Base-by-base conservation (phyloP, 2,329 filamentous ascomycete genomes). In the Diplodia corticola region DNA sequence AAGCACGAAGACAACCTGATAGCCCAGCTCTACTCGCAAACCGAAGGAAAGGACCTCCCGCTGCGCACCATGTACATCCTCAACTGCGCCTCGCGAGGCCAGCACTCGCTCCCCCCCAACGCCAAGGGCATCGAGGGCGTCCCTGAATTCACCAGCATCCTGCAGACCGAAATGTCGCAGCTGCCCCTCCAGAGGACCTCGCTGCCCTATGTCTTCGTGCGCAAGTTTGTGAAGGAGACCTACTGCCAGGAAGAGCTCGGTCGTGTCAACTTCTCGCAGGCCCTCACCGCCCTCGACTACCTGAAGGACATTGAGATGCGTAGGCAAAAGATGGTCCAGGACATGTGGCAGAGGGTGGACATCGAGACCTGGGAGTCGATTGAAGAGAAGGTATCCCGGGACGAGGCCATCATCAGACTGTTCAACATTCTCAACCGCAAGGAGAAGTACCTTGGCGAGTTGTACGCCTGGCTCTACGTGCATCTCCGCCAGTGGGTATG, bases 51-150 rank as follows among this genome's bases (percentile, higher is more conserved):
- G 72, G 88, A 89, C 71, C 86, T 89, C 35, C 88, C 88, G 22
- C 80, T 90, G 30, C 84, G 87, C 66, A 89, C 86, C 69, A 89
- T 89, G 85, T 89, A 89, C 78, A 84, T 84, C 28, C 81, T 90
- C 74, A 90, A 90, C 73, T 87, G 84, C 68, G 83, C 84, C 20
- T 82, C 86, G 20, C 82, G 80, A 60, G 76, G 78, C n/a, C 76
- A 79, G 44, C 30, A 61, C 17, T 74, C 77, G 49, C 70, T 77
- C 13, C 76, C 74, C 4, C 75, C 75, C 37, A 74, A 70, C 66
- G 73, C 69, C 67, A 77, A 59, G 69, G 49, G 76, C 73, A 69
- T 80, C 71, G 73, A 77, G 69, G 83, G 85, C 73, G 53, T 77
- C 73, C 70, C 80, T 71, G 73, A 77, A 68, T 84, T 86, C 74